A percentile compares a stretch with the other conserved stretches of the same genome.
These are phyloP conservation scores for Triadica sebifera DNA, from an alignment of 345 rosid species.

Conservation along the genomic window DNA sequence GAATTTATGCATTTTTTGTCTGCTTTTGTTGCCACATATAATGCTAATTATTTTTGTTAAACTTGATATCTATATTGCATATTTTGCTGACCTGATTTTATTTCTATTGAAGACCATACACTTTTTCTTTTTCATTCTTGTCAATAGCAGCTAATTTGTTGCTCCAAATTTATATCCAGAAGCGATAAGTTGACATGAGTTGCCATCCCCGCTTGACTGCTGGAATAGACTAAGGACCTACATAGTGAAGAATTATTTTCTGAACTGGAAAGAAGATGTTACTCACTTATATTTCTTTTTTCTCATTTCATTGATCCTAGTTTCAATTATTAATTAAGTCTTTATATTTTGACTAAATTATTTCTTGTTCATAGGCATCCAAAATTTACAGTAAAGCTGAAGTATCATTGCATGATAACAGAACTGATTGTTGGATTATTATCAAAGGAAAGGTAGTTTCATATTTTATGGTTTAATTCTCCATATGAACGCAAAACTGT, in stretches of 20 bases:
- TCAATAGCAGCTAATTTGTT: neutral
- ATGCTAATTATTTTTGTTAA: neutral
- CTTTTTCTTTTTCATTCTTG: neutral
- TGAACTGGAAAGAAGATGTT: neutral
- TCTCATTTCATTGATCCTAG: neutral
- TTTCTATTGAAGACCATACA: neutral
- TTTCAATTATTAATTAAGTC: neutral
- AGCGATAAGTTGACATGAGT: neutral
- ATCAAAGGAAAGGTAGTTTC: conserved; percentile 63
- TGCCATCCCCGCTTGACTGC: neutral
- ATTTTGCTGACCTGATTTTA: neutral
- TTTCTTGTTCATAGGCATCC: conserved; percentile 17
- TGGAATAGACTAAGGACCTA: neutral
- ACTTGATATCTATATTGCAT: neutral
- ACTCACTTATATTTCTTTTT: neutral
- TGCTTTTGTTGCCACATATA: neutral
- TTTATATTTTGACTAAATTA: neutral
- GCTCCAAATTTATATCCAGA: neutral
- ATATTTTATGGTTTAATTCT: neutral
- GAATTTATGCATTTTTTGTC: neutral
- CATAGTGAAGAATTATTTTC: neutral
- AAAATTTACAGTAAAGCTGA: conserved; percentile 40
- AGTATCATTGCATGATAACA: conserved; percentile 62
- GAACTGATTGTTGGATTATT: conserved; percentile 92
- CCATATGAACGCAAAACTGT: neutral